Conservation (phyloP, 257 asterid genomes). For the Coffea canephora region DNA sequence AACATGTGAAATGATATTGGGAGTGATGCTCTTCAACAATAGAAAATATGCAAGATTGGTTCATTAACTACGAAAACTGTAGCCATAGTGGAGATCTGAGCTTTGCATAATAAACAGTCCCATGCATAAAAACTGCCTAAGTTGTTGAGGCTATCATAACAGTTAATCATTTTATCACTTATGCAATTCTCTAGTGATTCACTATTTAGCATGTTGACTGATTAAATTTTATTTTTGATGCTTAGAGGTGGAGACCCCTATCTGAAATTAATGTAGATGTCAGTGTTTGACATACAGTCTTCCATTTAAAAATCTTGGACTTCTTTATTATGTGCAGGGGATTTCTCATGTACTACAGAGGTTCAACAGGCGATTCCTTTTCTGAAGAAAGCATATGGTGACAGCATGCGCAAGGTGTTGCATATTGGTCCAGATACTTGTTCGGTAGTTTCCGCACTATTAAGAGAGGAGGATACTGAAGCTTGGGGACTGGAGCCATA, state of each 20-base stretch:
- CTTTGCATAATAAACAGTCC: not conserved
- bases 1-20: not conserved
- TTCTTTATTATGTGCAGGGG: conserved; percentile 26
- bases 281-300: not conserved
- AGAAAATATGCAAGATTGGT: not conserved
- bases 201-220: not conserved
- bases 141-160: not conserved
- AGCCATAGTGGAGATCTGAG: not conserved
- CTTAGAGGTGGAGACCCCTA: not conserved
- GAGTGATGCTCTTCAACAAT: not conserved
- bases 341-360: conserved; percentile 33
- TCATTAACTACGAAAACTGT: not conserved
- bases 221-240: not conserved
- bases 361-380: conserved; percentile 30
- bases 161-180: not conserved
- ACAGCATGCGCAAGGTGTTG: conserved; percentile 36
- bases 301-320: not conserved
- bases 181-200: not conserved
- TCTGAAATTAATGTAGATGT: not conserved
- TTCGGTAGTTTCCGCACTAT: conserved; percentile 31
- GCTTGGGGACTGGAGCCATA: conserved; percentile 47
- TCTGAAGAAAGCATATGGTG: conserved; percentile 41
- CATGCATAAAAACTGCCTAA: not conserved
- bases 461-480: conserved; percentile 36
- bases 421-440: conserved; percentile 48